Evolutionary conservation across 116 monocot genomes (phyloP).

Genomic region (Trichopus zeylanicus): DNA sequence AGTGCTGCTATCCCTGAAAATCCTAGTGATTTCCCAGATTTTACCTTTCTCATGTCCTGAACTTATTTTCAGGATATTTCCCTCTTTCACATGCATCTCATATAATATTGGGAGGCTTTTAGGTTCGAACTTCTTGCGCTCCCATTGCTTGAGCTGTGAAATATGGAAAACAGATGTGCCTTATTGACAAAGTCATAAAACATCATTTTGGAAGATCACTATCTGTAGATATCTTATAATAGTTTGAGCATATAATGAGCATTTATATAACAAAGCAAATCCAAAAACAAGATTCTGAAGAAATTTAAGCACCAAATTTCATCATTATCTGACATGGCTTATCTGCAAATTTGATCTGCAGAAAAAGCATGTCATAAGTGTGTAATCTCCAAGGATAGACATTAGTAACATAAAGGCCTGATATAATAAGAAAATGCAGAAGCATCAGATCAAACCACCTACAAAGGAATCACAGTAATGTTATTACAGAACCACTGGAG

Average conservation of each 20-base stretch:
- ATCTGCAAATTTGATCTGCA: conserved; percentile 38
- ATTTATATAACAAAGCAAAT: background rate
- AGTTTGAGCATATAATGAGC: background rate
- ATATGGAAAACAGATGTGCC: background rate
- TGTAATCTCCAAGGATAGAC: background rate
- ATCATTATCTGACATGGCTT: conserved; percentile 41
- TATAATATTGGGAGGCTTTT: conserved; percentile 90
- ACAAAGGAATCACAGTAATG: background rate
- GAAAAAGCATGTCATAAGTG: too few relatives aligned
- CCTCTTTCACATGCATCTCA: conserved; percentile 95
- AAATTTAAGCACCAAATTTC: conserved; percentile 37
- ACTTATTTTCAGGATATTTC: conserved; percentile 87
- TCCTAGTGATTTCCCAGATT: conserved; percentile 60
- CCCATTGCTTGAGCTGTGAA: conserved; percentile 87
- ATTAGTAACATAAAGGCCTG: background rate
- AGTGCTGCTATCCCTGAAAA: conserved; percentile 81
- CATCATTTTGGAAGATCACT: background rate
- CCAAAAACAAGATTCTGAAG: background rate
- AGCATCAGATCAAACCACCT: background rate
- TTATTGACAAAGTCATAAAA: background rate
- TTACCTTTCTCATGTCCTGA: conserved; percentile 91
- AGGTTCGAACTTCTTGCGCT: conserved; percentile 84
- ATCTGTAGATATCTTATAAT: background rate
- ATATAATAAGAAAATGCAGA: background rate
- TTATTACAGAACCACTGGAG: background rate